phyloP scores from a whole-genome alignment of 2,329 filamentous ascomycete genomes.

The Colletotrichum plurivorum region DNA sequence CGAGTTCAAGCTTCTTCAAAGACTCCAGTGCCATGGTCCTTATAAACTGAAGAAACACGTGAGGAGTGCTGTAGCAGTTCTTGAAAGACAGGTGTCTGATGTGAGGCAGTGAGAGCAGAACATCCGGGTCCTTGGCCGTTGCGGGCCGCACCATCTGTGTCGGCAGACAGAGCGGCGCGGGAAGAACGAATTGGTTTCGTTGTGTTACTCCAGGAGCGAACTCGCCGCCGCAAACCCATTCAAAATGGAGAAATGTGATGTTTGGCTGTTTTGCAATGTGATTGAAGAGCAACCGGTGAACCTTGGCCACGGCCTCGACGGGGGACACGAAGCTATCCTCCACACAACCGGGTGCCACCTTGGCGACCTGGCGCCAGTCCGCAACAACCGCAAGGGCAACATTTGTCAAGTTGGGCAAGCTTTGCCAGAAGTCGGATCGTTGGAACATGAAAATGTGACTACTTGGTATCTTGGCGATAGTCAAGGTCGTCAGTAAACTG shows the following conservation, averaged over 20 bases:
- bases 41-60: conserved; percentile 67
- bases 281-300: conserved; percentile 65
- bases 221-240: conserved; percentile 79
- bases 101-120: conserved; percentile 67
- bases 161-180: conserved; percentile 65
- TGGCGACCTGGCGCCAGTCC: conserved; percentile 74
- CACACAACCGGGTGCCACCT: conserved; percentile 65
- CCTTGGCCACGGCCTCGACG: conserved; percentile 63
- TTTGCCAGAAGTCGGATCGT: conserved; percentile 73
- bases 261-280: conserved; percentile 63
- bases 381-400: conserved; percentile 74
- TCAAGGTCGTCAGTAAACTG: conserved; percentile 68
- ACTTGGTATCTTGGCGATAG: conserved; percentile 75
- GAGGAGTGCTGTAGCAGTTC: conserved; percentile 78
- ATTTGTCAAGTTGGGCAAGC: conserved; percentile 66
- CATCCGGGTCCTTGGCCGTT: conserved; percentile 50
- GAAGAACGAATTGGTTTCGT: conserved; percentile 73
- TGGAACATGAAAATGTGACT: conserved; percentile 70
- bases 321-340: conserved; percentile 65
- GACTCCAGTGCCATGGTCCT: conserved; percentile 59
- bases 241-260: conserved; percentile 73
- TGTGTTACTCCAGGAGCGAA: conserved; percentile 73
- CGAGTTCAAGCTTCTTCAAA: conserved; percentile 69
- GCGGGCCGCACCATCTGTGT: conserved; percentile 48
- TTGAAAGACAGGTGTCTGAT: conserved; percentile 73